Conservation (phyloP, 2,329 filamentous ascomycete genomes). For the Onygenales sp. region DNA sequence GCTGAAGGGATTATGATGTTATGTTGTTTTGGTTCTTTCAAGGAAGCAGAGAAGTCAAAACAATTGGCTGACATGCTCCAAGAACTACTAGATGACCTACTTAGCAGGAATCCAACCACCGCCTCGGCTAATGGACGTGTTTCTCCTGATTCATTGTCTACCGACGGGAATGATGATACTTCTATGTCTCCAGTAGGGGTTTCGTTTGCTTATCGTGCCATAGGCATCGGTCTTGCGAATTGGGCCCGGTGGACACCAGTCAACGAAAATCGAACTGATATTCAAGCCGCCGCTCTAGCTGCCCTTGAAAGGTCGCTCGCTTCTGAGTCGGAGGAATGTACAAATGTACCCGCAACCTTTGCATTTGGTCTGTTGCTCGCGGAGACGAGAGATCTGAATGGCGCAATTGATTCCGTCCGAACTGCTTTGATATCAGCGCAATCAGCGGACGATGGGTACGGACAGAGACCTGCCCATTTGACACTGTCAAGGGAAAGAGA, state of each 20-base stretch:
- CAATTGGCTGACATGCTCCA: slow-evolving; percentile 59
- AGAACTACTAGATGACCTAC: slow-evolving; percentile 12
- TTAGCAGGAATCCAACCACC: slow-evolving; percentile 14
- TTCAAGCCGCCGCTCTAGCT: slow-evolving; percentile 68
- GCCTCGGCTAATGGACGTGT: slow-evolving; percentile 10
- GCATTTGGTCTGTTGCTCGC: slow-evolving; percentile 76
- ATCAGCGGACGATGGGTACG: slow-evolving; percentile 21
- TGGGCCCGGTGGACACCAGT: slow-evolving; percentile 80
- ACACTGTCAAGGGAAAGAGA: slow-evolving; percentile 33
- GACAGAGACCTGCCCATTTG: slow-evolving; percentile 12
- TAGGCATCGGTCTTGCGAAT: slow-evolving; percentile 76
- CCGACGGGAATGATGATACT: slow-evolving; percentile 3
- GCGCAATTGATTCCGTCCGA: slow-evolving; percentile 75
- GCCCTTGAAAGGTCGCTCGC: slow-evolving; percentile 65
- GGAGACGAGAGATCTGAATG: slow-evolving; percentile 70
- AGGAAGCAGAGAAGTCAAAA: slow-evolving; percentile 70
- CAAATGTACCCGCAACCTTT: slow-evolving; percentile 69
- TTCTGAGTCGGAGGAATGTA: slow-evolving; percentile 54
- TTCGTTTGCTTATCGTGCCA: slow-evolving; percentile 67
- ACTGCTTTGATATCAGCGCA: slow-evolving; percentile 52
- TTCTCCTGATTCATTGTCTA: slow-evolving; percentile 1
- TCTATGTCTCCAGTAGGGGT: slow-evolving; percentile 51
- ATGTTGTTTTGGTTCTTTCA: slow-evolving; percentile 67
- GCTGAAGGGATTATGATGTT: slow-evolving; percentile 71
- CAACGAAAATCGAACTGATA: slow-evolving; percentile 57